Evolutionary conservation across 2,329 filamentous ascomycete species (phyloP).

Genomic region (Fusarium dimerum): DNA sequence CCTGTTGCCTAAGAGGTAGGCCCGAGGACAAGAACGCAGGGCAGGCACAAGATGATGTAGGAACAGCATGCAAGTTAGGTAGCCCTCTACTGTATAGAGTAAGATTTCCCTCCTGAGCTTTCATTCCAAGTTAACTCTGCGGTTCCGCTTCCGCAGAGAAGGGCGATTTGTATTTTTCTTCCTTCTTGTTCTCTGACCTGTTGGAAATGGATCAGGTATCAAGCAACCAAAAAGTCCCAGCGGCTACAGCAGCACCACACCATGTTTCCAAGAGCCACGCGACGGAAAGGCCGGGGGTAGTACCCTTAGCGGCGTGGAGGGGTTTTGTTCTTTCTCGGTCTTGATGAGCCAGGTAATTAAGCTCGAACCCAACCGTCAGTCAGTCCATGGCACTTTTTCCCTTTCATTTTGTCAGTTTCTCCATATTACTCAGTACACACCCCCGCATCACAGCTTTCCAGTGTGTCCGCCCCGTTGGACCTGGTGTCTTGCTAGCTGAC

Average conservation of each 20-base stretch:
- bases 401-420: too few relatives aligned
- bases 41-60: neutral
- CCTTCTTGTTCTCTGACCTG: neutral
- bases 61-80: too few relatives aligned
- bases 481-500: neutral
- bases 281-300: constrained; percentile 29
- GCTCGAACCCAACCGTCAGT: constrained; percentile 31
- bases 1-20: neutral
- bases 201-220: neutral
- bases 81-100: neutral
- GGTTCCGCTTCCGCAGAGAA: neutral
- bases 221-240: neutral
- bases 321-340: constrained; percentile 5
- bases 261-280: constrained; percentile 24
- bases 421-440: constrained; percentile 23
- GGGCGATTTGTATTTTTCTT: neutral
- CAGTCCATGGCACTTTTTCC: constrained; percentile 25
- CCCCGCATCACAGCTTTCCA: constrained; percentile 12
- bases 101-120: too few relatives aligned
- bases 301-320: constrained; percentile 17
- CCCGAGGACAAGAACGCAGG: neutral
- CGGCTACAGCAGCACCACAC: neutral
- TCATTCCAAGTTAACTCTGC: too few relatives aligned
- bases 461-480: constrained; percentile 10
- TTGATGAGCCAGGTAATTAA: constrained; percentile 31